Evolutionary conservation across 768 basidiomycete species (phyloP).

Genomic region (Cubamyces lactineus): DNA sequence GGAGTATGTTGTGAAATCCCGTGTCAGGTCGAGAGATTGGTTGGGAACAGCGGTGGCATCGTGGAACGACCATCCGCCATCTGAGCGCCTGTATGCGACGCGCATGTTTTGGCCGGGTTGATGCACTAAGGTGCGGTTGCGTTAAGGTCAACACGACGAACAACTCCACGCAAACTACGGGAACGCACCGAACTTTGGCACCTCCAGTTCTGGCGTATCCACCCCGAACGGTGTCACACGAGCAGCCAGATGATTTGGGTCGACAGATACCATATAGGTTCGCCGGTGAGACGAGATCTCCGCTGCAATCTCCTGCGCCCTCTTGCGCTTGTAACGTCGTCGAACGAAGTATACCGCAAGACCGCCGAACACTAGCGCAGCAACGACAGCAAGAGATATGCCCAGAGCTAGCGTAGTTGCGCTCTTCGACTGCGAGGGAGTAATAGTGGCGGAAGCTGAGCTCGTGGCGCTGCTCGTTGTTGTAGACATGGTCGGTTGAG

Average conservation of each 20-base stretch:
- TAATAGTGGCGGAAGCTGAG: conserved; percentile 1
- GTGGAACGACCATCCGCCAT: conserved; percentile 60
- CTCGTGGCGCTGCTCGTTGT: conserved; percentile 5
- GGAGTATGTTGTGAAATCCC: conserved; percentile 15
- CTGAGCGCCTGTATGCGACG: conserved; percentile 52
- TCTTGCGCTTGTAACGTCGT: conserved; percentile 10
- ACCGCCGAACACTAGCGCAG: conserved; percentile 14
- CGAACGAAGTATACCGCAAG: conserved; percentile 21
- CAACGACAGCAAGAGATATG: conserved; percentile 23
- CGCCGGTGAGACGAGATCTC: conserved; percentile 18
- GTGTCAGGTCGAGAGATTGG: conserved; percentile 18
- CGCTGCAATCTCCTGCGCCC: neutral
- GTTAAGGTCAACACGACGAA: neutral
- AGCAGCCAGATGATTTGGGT: conserved; percentile 22
- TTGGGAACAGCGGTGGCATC: conserved; percentile 27
- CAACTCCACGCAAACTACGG: neutral
- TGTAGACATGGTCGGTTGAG: conserved; percentile 14
- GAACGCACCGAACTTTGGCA: conserved; percentile 20
- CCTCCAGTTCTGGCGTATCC: conserved; percentile 17
- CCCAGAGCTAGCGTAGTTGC: conserved; percentile 20
- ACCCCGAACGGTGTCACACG: conserved; percentile 24
- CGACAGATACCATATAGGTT: conserved; percentile 23
- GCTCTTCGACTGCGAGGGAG: conserved; percentile 9
- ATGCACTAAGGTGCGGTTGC: conserved; percentile 41
- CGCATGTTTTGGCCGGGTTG: conserved; percentile 61